phyloP scores from a whole-genome alignment of 2,329 filamentous ascomycete genomes.

The Aspergillus tanneri region DNA sequence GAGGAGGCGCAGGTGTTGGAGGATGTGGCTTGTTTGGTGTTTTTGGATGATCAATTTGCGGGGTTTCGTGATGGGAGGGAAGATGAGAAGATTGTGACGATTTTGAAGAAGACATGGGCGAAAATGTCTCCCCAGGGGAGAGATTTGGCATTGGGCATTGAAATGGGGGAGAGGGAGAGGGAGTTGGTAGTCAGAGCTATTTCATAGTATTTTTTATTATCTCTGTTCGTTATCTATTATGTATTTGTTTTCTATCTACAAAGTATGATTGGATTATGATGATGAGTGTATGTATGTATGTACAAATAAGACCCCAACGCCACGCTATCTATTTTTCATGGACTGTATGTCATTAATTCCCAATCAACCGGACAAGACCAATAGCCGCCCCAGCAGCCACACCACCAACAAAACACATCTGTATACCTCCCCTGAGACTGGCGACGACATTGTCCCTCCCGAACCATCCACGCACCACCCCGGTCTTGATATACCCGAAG shows the following conservation, averaged over 20 bases:
- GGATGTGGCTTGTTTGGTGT: slow-evolving; percentile 83
- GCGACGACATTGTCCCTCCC: slow-evolving; percentile 50
- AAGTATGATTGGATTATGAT: neutral
- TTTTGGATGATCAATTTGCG: slow-evolving; percentile 83
- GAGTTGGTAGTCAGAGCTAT: slow-evolving; percentile 64
- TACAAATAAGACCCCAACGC: too few species aligned
- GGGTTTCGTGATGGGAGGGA: slow-evolving; percentile 64
- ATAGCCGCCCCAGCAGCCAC: slow-evolving; percentile 67
- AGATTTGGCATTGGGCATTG: slow-evolving; percentile 64
- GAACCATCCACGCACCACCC: slow-evolving; percentile 47
- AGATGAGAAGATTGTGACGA: slow-evolving; percentile 71
- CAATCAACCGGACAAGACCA: slow-evolving; percentile 59
- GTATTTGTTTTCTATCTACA: too few species aligned
- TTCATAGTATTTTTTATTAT: slow-evolving; percentile 32
- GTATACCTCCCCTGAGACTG: slow-evolving; percentile 59
- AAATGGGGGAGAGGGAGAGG: slow-evolving; percentile 62
- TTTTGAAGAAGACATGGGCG: slow-evolving; percentile 71
- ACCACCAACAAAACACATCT: slow-evolving; percentile 65
- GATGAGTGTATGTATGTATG: neutral
- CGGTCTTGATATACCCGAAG: slow-evolving; percentile 48
- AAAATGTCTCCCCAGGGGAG: slow-evolving; percentile 69
- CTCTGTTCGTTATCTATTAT: too few species aligned
- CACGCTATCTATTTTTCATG: neutral
- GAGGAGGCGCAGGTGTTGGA: slow-evolving; percentile 68
- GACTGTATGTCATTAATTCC: too few species aligned